phyloP scores from a whole-genome alignment of 2,329 filamentous ascomycete genomes.

The Colletotrichum higginsianum region DNA sequence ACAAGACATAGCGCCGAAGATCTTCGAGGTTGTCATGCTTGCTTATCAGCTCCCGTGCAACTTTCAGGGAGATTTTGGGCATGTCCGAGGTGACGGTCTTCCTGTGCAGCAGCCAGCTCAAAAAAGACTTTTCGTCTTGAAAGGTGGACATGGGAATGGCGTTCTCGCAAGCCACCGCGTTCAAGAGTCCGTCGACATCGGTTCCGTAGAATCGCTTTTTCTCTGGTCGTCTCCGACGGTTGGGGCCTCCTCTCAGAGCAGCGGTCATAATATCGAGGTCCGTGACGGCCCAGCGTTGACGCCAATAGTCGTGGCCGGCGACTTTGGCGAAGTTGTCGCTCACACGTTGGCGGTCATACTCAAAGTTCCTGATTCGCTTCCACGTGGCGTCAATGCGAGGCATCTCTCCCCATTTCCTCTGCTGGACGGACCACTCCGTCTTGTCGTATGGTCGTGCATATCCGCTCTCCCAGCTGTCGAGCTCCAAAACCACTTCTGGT shows the following conservation, averaged over 20 bases:
- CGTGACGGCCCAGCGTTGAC: conserved; percentile 55
- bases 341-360: conserved; percentile 44
- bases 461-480: conserved; percentile 63
- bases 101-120: conserved; percentile 56
- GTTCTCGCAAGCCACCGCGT: conserved; percentile 45
- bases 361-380: conserved; percentile 50
- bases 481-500: conserved; percentile 63
- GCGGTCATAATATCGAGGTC: conserved; percentile 60
- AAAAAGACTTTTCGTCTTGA: conserved; percentile 50
- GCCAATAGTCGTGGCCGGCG: conserved; percentile 20
- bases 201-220: neutral
- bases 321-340: conserved; percentile 40
- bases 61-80: neutral
- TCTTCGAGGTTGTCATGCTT: neutral
- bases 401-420: conserved; percentile 49
- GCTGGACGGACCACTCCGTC: conserved; percentile 53
- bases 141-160: conserved; percentile 50
- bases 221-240: conserved; percentile 6
- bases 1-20: neutral
- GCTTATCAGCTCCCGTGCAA: neutral
- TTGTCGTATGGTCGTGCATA: conserved; percentile 59
- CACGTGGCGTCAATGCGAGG: conserved; percentile 46
- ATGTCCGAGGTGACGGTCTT: conserved; percentile 3
- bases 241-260: conserved; percentile 49
- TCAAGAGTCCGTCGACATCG: conserved; percentile 7